Evolutionary conservation across 2,329 filamentous ascomycete genomes (phyloP).

Genomic region (Curvularia verruculosa): DNA sequence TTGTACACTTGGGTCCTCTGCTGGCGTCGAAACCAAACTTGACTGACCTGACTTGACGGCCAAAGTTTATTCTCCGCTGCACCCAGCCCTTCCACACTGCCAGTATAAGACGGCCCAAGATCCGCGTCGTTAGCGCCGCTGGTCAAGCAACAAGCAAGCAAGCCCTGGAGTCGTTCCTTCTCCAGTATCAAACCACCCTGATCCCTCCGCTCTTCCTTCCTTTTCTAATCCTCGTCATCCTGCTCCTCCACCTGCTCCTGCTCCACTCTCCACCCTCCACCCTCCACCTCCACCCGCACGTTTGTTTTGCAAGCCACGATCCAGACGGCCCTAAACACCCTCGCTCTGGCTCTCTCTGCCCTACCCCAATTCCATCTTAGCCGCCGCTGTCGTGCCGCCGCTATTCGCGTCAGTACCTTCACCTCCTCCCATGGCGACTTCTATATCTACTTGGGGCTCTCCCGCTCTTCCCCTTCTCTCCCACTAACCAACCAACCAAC

Average conservation of each 20-base stretch:
- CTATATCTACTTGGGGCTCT: slow-evolving; percentile 36
- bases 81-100: slow-evolving; percentile 23
- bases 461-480: slow-evolving; percentile 17
- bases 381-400: slow-evolving; percentile 26
- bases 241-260: no score
- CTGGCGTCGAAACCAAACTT: slow-evolving; percentile 11
- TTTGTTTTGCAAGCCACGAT: slow-evolving; percentile 49
- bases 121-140: slow-evolving; percentile 39
- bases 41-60: slow-evolving; percentile 26
- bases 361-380: slow-evolving; percentile 15
- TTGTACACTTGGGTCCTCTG: slow-evolving; percentile 34
- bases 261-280: no score
- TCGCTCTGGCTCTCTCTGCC: slow-evolving; percentile 31
- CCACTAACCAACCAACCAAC: slow-evolving; percentile 34
- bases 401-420: slow-evolving; percentile 30
- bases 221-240: not conserved
- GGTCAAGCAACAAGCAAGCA: slow-evolving; percentile 32
- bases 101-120: slow-evolving; percentile 46
- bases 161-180: slow-evolving; percentile 23
- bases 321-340: slow-evolving; percentile 31
- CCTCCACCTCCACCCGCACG: slow-evolving; percentile 23
- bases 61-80: slow-evolving; percentile 32
- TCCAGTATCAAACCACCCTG: slow-evolving; percentile 12
- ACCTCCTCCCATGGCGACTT: slow-evolving; percentile 2
- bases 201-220: no score